Base-by-base conservation (phyloP, 2,329 filamentous ascomycete genomes). In the Colletotrichum coccodes region DNA sequence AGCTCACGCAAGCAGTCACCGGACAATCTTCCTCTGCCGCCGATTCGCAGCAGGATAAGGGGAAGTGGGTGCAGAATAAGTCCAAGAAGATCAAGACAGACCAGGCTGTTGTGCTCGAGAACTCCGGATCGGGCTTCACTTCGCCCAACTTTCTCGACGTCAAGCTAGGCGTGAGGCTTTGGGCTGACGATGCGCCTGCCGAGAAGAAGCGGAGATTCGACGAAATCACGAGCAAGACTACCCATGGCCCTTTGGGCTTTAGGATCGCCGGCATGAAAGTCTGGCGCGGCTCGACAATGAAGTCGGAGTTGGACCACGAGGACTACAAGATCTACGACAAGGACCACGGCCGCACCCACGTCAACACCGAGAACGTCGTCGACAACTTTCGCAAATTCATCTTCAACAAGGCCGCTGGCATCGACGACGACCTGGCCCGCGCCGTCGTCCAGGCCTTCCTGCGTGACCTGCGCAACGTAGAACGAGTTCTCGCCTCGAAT, bases 81-180 rank as follows among this genome's bases (percentile, higher is more conserved):
- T 83, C 80, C 52, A 83, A 83, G 62, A 87, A 83, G 75, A 95
- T 98, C 69, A 86, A 89, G 28, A 97, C 94, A 0, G 90, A 94
- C 63, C 85, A 90, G 62, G 93, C 93, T 2, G 91, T 98, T 21
- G 94, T 97, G 14, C 84, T 98, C 32, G 92, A 95, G 76, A 98
- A 98, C 77, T 88, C 93, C 7, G 91, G 94, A 0, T 87, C 89
- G 72, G 94, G 94, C 1, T 98, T 95, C 83, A 89, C 88, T 75
- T 88, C 89, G 67, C 94, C 96, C 7, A 98, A 97, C 74, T 94
- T 99, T 8, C 84, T 99, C 66, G 96, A 99, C 77, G 89, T 97
- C 72, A 99, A 99, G 82, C 89, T 99, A 23, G 96, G 96, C 49
- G 87, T 90, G 57, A 88, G 93, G 36, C 83, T 99, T 6, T 98